Conservation (phyloP, 1,139 yeast species). For the Protomyces pachydermus region DNA sequence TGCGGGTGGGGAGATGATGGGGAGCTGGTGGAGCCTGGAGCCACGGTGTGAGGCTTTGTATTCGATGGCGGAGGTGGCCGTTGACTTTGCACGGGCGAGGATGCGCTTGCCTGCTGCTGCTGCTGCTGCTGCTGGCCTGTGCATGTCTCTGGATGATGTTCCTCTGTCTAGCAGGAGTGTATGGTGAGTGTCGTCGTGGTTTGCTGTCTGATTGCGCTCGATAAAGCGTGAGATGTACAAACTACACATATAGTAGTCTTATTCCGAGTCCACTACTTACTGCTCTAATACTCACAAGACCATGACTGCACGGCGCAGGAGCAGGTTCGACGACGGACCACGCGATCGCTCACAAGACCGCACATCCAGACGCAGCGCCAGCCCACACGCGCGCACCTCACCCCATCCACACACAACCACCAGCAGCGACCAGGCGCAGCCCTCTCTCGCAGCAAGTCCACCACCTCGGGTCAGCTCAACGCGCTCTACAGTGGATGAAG, state of each 20-base stretch:
- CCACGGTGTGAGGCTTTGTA: slow-evolving; percentile 82
- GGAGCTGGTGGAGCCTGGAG: slow-evolving; percentile 82
- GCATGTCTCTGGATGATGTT: not conserved
- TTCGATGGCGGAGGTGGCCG: slow-evolving; percentile 89
- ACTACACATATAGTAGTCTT: no score
- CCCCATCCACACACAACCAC: not conserved
- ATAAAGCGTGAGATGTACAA: no score
- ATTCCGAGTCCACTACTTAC: no score
- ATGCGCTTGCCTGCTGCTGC: not conserved
- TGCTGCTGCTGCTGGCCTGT: not conserved
- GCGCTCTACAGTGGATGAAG: slow-evolving; percentile 2
- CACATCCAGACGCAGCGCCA: not conserved
- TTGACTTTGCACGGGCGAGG: slow-evolving; percentile 30
- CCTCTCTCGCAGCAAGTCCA: not conserved
- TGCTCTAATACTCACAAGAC: no score
- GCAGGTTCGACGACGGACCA: not conserved
- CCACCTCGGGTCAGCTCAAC: slow-evolving; percentile 26
- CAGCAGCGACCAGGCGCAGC: no score
- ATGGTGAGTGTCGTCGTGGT: no score
- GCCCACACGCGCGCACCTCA: not conserved
- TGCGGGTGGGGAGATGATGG: slow-evolving; percentile 88
- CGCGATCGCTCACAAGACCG: not conserved
- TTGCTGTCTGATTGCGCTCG: not conserved
- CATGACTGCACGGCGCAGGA: not conserved
- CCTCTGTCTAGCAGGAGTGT: no score